A percentile compares a stretch with the other conserved stretches of the same genome.
Evolutionary conservation across 1,284 basidiomycete genomes (phyloP).

Genomic region (Cryptococcus sp.): DNA sequence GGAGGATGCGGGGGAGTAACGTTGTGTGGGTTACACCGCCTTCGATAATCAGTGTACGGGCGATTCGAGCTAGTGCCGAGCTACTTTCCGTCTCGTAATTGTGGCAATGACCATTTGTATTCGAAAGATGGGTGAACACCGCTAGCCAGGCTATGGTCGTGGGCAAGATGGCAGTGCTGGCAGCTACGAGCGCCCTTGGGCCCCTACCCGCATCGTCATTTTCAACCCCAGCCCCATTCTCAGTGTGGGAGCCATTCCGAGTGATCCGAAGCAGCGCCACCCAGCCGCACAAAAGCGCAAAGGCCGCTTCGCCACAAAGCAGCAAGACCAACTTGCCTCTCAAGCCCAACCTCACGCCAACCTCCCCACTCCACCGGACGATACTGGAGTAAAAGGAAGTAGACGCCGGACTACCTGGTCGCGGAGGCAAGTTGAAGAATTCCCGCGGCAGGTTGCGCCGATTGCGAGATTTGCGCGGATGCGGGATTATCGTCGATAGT

Average conservation of each 20-base stretch:
- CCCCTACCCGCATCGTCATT: neutral
- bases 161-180: conserved; percentile 12
- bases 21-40: conserved; percentile 36
- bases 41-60: conserved; percentile 4
- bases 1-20: conserved; percentile 29
- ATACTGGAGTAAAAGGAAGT: neutral
- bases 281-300: conserved; percentile 20
- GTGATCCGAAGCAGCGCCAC: neutral
- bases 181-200: conserved; percentile 12
- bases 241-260: neutral
- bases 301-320: conserved; percentile 6
- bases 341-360: conserved; percentile 16
- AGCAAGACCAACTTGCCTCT: conserved; percentile 22
- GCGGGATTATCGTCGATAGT: conserved; percentile 31
- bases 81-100: no score
- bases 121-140: conserved; percentile 1
- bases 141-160: conserved; percentile 14
- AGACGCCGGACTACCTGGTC: conserved; percentile 15
- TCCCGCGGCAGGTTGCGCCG: conserved; percentile 37
- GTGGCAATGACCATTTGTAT: neutral
- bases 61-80: no score
- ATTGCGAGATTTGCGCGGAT: conserved; percentile 15
- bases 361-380: no score
- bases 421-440: conserved; percentile 45
- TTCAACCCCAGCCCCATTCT: neutral